phyloP scores from a whole-genome alignment of 805 yeast species.

The Wickerhamomyces bisporus region DNA sequence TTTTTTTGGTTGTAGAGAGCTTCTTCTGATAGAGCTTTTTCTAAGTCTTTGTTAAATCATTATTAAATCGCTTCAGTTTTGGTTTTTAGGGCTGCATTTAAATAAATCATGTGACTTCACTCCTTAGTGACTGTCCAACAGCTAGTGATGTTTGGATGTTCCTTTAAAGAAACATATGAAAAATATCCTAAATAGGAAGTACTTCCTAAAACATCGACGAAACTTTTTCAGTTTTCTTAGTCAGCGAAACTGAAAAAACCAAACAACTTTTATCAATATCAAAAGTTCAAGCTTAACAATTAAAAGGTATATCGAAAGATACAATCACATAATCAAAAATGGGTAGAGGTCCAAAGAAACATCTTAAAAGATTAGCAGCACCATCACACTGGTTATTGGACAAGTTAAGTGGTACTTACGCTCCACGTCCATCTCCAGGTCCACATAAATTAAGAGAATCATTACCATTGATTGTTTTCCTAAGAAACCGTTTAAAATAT shows the following conservation, averaged over 20 bases:
- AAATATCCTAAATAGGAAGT: no score
- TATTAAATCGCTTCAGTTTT: no score
- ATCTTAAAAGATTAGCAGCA: constrained; percentile 98
- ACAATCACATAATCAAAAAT: constrained; percentile 6
- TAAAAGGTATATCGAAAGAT: neutral
- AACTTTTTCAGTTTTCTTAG: neutral
- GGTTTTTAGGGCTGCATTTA: no score
- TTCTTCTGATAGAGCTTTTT: no score
- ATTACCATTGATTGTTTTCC: constrained; percentile 91
- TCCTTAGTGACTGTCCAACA: neutral
- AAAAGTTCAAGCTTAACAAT: constrained; percentile 1
- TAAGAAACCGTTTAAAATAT: constrained; percentile 98
- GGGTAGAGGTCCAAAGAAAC: constrained; percentile 20
- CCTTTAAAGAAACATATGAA: no score
- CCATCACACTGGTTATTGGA: constrained; percentile 99
- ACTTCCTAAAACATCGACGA: no score
- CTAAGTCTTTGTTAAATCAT: no score
- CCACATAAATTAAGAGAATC: constrained; percentile 99
- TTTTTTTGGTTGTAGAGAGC: no score
- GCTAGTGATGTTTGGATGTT: neutral
- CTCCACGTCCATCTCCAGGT: constrained; percentile 99
- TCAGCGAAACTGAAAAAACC: neutral
- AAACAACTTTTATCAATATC: neutral
- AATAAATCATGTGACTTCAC: neutral
- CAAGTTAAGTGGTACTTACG: constrained; percentile 98